A percentile compares a stretch with the other conserved stretches of the same genome.
Evolutionary conservation across 331 rosid species (phyloP).

Genomic region (Pyracantha coccinea): DNA sequence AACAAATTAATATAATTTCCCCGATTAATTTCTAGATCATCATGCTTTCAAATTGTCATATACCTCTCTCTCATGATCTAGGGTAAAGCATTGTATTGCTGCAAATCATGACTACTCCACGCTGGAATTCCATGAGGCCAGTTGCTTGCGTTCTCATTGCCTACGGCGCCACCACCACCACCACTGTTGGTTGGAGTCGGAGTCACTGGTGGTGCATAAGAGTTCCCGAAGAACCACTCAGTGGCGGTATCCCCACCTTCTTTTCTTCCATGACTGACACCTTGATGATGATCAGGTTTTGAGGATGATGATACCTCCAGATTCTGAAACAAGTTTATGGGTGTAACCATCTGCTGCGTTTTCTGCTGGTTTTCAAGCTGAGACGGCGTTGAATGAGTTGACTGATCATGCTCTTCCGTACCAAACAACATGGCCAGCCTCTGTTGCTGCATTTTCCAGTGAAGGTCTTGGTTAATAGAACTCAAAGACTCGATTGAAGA

Average conservation of each 20-base stretch:
- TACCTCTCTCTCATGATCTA: conserved; percentile 20
- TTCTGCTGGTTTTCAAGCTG: conserved; percentile 15
- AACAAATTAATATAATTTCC: conserved; percentile 6
- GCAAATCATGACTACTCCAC: conserved; percentile 52
- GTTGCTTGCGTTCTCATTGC: conserved; percentile 26
- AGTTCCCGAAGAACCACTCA: conserved; percentile 72
- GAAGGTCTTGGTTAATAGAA: conserved; percentile 92
- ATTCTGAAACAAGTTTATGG: conserved; percentile 48
- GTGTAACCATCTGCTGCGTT: conserved; percentile 31
- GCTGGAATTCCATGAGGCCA: conserved; percentile 56
- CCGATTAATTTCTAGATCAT: conserved; percentile 17
- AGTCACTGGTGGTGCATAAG: conserved; percentile 42
- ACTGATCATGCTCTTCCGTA: conserved; percentile 6
- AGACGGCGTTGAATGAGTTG: conserved; percentile 2
- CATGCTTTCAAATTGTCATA: conserved; percentile 5
- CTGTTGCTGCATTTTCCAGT: conserved; percentile 95
- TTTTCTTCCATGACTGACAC: conserved; percentile 26
- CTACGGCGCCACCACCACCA: conserved; percentile 12
- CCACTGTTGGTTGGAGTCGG: conserved; percentile 39
- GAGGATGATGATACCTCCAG: conserved; percentile 33
- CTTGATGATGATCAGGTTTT: conserved; percentile 26
- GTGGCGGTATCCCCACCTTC: conserved; percentile 28
- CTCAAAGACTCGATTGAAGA: conserved; percentile 88
- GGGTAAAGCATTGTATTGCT: conserved; percentile 70
- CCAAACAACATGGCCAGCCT: conserved; percentile 62